Evolutionary conservation across 129 eudicot genomes (phyloP).

Genomic region (Artemisia argyi): DNA sequence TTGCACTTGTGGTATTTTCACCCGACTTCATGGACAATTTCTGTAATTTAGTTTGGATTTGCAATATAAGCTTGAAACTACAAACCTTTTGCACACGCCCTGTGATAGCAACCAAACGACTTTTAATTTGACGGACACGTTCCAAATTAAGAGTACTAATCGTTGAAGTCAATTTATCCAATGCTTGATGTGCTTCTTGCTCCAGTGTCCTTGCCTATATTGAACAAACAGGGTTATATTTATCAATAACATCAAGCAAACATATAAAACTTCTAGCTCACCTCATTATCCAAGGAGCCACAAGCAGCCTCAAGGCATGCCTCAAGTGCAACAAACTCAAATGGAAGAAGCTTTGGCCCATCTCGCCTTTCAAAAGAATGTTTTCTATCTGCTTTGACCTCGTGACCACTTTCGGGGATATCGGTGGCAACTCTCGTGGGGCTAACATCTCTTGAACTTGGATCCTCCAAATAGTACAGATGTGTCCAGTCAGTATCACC

Average conservation of each 20-base stretch:
- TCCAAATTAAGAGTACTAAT: slow-evolving; percentile 67
- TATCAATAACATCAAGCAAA: not conserved
- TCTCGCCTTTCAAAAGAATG: slow-evolving; percentile 58
- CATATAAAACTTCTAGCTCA: slow-evolving; percentile 2
- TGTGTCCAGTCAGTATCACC: slow-evolving; percentile 65
- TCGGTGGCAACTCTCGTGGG: slow-evolving; percentile 46
- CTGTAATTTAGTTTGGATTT: too few species aligned
- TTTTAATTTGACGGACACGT: slow-evolving; percentile 66
- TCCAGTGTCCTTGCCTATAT: slow-evolving; percentile 60
- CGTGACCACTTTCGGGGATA: slow-evolving; percentile 45
- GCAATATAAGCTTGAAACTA: not conserved
- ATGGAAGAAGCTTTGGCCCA: slow-evolving; percentile 51
- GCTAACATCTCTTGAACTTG: slow-evolving; percentile 59
- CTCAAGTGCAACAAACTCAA: slow-evolving; percentile 54
- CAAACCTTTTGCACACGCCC: slow-evolving; percentile 75
- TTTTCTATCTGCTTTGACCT: slow-evolving; percentile 55
- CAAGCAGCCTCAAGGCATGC: slow-evolving; percentile 64
- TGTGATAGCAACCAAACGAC: slow-evolving; percentile 61
- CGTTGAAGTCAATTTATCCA: slow-evolving; percentile 55
- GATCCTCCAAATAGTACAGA: slow-evolving; percentile 74
- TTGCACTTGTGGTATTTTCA: too few species aligned
- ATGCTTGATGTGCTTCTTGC: slow-evolving; percentile 64
- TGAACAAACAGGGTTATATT: slow-evolving; percentile 3
- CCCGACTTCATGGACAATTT: too few species aligned
- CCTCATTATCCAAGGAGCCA: slow-evolving; percentile 54